These are phyloP conservation scores for Lodderomyces elongisporus DNA, from an alignment of 1,139 yeast species.

Conservation along the genomic window DNA sequence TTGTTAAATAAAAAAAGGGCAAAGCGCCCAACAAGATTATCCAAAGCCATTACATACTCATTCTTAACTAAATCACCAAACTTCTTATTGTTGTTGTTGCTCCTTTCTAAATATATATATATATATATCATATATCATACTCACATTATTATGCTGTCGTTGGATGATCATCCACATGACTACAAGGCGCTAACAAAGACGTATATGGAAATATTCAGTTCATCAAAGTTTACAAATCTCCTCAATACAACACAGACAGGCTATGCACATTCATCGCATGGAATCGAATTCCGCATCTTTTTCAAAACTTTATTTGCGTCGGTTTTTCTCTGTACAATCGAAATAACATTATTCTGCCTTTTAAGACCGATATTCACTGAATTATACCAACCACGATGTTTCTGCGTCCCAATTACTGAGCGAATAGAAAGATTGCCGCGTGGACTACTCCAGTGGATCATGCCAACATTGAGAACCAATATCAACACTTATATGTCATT, in stretches of 20 bases:
- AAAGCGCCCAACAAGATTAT: too few relatives aligned
- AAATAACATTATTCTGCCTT: constrained; percentile 48
- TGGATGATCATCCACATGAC: constrained; percentile 16
- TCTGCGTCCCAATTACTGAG: constrained; percentile 35
- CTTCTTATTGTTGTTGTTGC: too few relatives aligned
- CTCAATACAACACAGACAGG: constrained; percentile 57
- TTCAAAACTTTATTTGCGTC: constrained; percentile 50
- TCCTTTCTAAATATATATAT: too few relatives aligned
- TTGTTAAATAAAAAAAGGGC: too few relatives aligned
- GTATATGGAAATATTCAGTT: constrained; percentile 25
- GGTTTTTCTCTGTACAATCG: constrained; percentile 45
- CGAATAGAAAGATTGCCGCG: constrained; percentile 34
- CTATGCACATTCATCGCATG: constrained; percentile 41
- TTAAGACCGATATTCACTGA: constrained; percentile 42
- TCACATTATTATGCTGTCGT: constrained; percentile 7
- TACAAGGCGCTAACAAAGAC: constrained; percentile 22
- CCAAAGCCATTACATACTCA: too few relatives aligned
- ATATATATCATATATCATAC: too few relatives aligned
- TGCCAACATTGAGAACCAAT: constrained; percentile 34
- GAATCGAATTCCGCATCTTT: constrained; percentile 35
- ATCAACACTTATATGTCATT: constrained; percentile 39
- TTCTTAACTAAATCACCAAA: too few relatives aligned
- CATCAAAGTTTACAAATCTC: constrained; percentile 31
- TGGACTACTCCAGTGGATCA: constrained; percentile 46
- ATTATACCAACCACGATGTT: constrained; percentile 56